Percentiles rank a stretch among this genome's conserved stretches.
phyloP scores from a whole-genome alignment of 2,329 filamentous ascomycete genomes.

The Scleromitrula shiraiana region DNA sequence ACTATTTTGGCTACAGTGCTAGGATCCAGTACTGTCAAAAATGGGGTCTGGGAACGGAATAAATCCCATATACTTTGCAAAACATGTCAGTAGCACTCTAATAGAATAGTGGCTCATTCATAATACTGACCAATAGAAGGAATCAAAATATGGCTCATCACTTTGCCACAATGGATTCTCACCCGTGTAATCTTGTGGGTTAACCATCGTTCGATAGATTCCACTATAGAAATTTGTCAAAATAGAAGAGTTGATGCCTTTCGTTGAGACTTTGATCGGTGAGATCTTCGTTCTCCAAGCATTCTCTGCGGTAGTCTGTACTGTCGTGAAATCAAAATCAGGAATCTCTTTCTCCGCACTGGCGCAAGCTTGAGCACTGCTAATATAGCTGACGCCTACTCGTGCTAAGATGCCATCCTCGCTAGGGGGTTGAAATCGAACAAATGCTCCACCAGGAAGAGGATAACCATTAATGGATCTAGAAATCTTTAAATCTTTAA shows the following conservation, averaged over 20 bases:
- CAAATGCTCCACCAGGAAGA: constrained; percentile 54
- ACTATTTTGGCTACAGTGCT: constrained; percentile 56
- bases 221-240: constrained; percentile 62
- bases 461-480: constrained; percentile 46
- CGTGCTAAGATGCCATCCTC: constrained; percentile 51
- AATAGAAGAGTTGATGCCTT: constrained; percentile 44
- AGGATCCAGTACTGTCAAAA: constrained; percentile 64
- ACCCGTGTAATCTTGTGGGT: constrained; percentile 64
- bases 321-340: constrained; percentile 52
- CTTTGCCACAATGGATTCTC: constrained; percentile 63
- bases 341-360: constrained; percentile 63
- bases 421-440: constrained; percentile 45
- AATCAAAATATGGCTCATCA: constrained; percentile 65
- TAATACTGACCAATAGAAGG: constrained; percentile 46
- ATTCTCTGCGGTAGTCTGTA: constrained; percentile 43
- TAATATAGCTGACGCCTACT: constrained; percentile 64
- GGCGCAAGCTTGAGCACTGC: constrained; percentile 54
- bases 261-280: constrained; percentile 44
- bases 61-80: constrained; percentile 62
- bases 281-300: constrained; percentile 55
- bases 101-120: neutral
- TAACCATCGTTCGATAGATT: constrained; percentile 61
- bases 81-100: neutral
- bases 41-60: constrained; percentile 60
- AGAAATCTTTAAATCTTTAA: constrained; percentile 42